These are phyloP conservation scores for Syncephalis plumigaleata DNA, from an alignment of 371 early-diverging fungal species.

Conservation along the genomic window DNA sequence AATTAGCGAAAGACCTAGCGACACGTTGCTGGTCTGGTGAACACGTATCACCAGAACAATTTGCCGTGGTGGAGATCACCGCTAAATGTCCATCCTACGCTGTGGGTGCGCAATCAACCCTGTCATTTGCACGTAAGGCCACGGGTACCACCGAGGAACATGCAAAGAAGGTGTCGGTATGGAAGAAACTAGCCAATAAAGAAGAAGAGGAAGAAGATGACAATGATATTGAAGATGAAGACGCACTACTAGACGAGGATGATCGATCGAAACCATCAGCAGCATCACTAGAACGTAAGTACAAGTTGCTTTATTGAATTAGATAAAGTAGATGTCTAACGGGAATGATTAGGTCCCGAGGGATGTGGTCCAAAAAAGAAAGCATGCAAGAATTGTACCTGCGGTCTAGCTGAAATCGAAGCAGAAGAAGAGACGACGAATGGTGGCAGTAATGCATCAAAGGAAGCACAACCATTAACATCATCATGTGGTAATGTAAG, in stretches of 20 bases:
- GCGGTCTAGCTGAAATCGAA: conserved; percentile 71
- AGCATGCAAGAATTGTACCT: conserved; percentile 94
- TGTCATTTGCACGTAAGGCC: conserved; percentile 35
- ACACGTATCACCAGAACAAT: conserved; percentile 13
- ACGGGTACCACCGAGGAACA: conserved; percentile 10
- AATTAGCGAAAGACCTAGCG: conserved; percentile 9
- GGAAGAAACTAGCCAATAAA: conserved; percentile 40
- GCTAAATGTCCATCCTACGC: conserved; percentile 77
- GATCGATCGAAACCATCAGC: conserved; percentile 61
- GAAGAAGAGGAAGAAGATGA: conserved; percentile 38
- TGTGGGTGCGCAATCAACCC: conserved; percentile 52
- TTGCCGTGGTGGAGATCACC: conserved; percentile 12
- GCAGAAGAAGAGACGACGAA: conserved; percentile 26
- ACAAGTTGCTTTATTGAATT: conserved; percentile 4
- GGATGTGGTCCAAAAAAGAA: conserved; percentile 60
- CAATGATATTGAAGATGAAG: conserved; percentile 68
- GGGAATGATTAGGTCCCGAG: conserved; percentile 30
- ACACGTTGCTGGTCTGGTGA: conserved; percentile 20
- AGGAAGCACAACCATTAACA: conserved; percentile 9
- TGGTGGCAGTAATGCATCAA: conserved; percentile 8
- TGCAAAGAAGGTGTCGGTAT: conserved; percentile 23
- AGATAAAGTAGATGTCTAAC: not conserved
- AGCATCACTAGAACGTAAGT: conserved; percentile 35
- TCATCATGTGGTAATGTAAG: conserved; percentile 55
- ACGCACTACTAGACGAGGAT: conserved; percentile 68